A percentile compares a stretch with the other conserved stretches of the same genome.
Evolutionary conservation across 2,329 filamentous ascomycete species (phyloP).

Genomic region (Monilinia fructigena): DNA sequence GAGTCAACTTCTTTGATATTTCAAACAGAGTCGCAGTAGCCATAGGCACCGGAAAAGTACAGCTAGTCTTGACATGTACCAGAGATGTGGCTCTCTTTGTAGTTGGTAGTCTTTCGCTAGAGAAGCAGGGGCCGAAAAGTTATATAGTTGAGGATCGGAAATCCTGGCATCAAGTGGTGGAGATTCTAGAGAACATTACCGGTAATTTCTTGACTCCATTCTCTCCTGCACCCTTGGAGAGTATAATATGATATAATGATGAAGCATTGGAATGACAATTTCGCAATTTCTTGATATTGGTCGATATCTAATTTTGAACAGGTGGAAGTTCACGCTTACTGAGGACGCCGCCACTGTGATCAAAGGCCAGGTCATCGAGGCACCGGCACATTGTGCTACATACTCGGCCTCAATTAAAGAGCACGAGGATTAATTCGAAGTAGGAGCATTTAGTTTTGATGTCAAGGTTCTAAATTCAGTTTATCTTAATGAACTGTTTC

Average conservation of each 20-base stretch:
- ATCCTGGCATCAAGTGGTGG: constrained; percentile 35
- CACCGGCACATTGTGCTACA: background rate
- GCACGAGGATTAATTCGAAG: constrained; percentile 10
- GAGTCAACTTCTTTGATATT: constrained; percentile 32
- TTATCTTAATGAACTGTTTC: constrained; percentile 10
- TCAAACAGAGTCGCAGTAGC: constrained; percentile 30
- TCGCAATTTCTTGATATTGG: background rate
- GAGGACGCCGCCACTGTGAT: constrained; percentile 1
- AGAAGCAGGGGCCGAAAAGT: constrained; percentile 31
- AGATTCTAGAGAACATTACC: constrained; percentile 29
- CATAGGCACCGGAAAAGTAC: constrained; percentile 30
- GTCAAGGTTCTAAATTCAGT: background rate
- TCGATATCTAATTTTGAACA: background rate
- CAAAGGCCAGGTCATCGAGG: background rate
- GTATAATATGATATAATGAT: too few species aligned
- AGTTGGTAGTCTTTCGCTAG: constrained; percentile 28
- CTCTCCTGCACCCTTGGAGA: too few species aligned
- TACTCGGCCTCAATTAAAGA: constrained; percentile 9
- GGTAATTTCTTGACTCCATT: constrained; percentile 22
- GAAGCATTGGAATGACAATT: background rate
- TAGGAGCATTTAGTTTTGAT: constrained; percentile 11
- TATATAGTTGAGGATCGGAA: constrained; percentile 33
- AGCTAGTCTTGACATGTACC: constrained; percentile 32
- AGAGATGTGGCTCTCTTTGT: constrained; percentile 35
- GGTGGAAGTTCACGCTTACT: background rate